Evolutionary conservation across 2,329 filamentous ascomycete species (phyloP), one percentile per base, ranked within the genome.

Genomic region (Colletotrichum sp.): DNA sequence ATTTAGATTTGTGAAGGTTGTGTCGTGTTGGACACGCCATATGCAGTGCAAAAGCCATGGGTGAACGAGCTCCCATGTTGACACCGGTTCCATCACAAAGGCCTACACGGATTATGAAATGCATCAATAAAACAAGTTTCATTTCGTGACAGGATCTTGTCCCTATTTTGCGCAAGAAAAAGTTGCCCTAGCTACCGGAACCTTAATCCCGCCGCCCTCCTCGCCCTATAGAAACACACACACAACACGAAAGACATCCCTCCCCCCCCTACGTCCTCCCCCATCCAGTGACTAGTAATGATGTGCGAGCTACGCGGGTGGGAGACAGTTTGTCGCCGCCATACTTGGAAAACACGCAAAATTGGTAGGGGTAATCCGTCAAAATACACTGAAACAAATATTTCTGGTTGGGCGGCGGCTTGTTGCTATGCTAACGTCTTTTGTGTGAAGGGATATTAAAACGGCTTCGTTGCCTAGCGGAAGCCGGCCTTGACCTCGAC

Each of bases 401-500:
- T 32, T 8, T 70, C 68, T 70, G 55, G 52, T 26, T 43, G 26
- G 26, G 26, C 24, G 18, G 57, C 13, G 24, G 59, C 18, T 21
- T 36, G 59, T 12, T 34, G 59, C 28, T 6, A 14, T 34, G 59
- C 59, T 12, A 34, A 16, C 59, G 30, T 63, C 18, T 34, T n/a
- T n/a, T 30, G 59, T 18, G 18, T 28, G 26, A 60, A 26, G 63
- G 63, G 21, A 52, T 52, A 52, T 70, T 52, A 70, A 52, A 70
- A 48, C 57, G 57, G 68, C 59, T 70, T 70, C 68, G 57, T 70
- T 63, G 34, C 59, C 68, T 70, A 70, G 57, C 74, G 74, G 72
- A 93, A 93, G 18, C 91, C 91, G 71, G 86, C 85, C 85, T 91
- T 91, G 57, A 93, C 91, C 79, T 93, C 92, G 16, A 86, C 85